Percentiles rank a stretch among this genome's conserved stretches.
Evolutionary conservation across 2,329 filamentous ascomycete genomes (phyloP).

Genomic region (Scedosporium boydii): DNA sequence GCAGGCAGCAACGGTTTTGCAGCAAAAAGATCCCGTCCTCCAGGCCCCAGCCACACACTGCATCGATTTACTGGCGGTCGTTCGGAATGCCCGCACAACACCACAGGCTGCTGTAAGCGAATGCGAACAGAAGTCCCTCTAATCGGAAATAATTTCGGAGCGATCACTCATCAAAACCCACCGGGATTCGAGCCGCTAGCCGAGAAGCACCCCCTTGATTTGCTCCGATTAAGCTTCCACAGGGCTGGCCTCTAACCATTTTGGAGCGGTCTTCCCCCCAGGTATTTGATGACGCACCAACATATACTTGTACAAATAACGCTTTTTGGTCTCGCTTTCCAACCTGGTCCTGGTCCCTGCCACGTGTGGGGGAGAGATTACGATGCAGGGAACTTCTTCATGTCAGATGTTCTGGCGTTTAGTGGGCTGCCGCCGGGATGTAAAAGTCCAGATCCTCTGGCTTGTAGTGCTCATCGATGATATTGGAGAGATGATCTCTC

Average conservation of each 20-base stretch:
- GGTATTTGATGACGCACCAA: too few species aligned
- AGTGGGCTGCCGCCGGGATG: constrained; percentile 16
- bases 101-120: not conserved
- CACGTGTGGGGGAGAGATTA: not conserved
- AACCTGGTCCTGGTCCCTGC: not conserved
- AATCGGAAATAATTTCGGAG: not conserved
- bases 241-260: not conserved
- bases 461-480: constrained; percentile 69
- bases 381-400: not conserved
- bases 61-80: not conserved
- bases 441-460: constrained; percentile 60
- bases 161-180: not conserved
- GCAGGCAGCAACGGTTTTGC: not conserved
- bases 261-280: not conserved
- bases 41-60: not conserved
- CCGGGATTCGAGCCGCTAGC: not conserved
- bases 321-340: not conserved
- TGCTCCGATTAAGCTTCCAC: not conserved
- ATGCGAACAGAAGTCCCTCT: not conserved
- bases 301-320: not conserved
- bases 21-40: not conserved
- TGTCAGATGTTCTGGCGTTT: not conserved
- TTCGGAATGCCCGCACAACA: not conserved
- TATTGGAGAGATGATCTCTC: constrained; percentile 61
- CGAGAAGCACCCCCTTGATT: not conserved